A percentile compares a stretch with the other conserved stretches of the same genome.
Conservation (phyloP, 257 asterid species). For the Apocynum venetum region DNA sequence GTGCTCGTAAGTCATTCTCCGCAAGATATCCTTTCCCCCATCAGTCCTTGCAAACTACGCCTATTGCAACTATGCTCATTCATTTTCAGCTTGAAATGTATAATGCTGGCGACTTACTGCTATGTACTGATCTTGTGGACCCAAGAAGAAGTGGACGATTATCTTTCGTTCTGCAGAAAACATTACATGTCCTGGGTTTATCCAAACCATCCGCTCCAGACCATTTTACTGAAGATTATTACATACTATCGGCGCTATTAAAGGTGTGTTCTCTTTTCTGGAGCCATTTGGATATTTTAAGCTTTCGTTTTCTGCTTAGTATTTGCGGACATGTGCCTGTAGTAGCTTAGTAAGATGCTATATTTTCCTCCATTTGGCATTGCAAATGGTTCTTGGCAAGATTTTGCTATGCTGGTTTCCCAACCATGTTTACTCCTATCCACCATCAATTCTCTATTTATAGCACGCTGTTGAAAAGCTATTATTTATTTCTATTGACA, state of each 20-base stretch:
- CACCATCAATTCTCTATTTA: neutral
- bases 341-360: neutral
- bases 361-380: neutral
- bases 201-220: conserved; percentile 22
- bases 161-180: conserved; percentile 45
- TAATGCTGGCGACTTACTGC: conserved; percentile 60
- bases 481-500: neutral
- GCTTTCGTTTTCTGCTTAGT: neutral
- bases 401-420: neutral
- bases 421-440: neutral
- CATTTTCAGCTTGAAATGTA: conserved; percentile 51
- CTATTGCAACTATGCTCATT: neutral
- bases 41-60: neutral
- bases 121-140: conserved; percentile 22
- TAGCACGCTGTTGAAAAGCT: neutral
- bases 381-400: neutral
- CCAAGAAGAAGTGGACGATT: conserved; percentile 25
- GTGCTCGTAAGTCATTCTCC: conserved; percentile 35
- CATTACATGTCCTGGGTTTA: conserved; percentile 31
- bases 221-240: conserved; percentile 38
- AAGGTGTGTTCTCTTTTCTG: conserved; percentile 33
- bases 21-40: neutral
- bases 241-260: conserved; percentile 42
- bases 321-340: neutral
- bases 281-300: neutral